Percentiles rank a stretch among this genome's conserved stretches.
Conservation (phyloP, 2,329 filamentous ascomycete species). For the Beauveria australis region DNA sequence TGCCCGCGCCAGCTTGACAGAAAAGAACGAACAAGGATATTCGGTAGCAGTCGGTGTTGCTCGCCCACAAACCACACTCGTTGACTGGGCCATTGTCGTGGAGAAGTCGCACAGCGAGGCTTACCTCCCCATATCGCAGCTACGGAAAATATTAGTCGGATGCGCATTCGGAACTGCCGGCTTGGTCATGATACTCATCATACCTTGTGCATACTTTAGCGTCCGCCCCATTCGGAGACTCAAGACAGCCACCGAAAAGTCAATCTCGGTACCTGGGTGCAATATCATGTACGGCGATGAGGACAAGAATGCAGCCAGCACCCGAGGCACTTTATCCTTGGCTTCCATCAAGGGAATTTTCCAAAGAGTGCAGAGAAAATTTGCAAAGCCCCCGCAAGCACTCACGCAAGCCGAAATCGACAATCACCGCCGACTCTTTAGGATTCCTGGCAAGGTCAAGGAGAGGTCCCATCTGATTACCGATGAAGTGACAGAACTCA, state of each 20-base stretch:
- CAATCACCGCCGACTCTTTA: constrained; percentile 54
- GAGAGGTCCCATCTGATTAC: constrained; percentile 67
- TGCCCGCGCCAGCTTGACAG: constrained; percentile 59
- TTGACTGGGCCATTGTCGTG: constrained; percentile 75
- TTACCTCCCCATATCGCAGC: constrained; percentile 62
- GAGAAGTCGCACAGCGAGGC: constrained; percentile 70
- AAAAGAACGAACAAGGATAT: constrained; percentile 62
- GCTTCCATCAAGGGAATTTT: constrained; percentile 37
- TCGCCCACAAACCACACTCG: constrained; percentile 56
- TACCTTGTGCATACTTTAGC: constrained; percentile 74
- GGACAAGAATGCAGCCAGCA: constrained; percentile 36
- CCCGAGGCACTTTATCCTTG: constrained; percentile 32
- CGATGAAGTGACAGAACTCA: constrained; percentile 80
- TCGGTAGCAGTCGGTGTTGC: constrained; percentile 75
- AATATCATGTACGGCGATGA: constrained; percentile 32
- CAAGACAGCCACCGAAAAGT: constrained; percentile 66
- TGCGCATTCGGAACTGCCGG: constrained; percentile 81
- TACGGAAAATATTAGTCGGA: constrained; percentile 73
- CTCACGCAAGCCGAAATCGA: constrained; percentile 21
- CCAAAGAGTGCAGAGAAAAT: constrained; percentile 28
- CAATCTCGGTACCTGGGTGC: constrained; percentile 58
- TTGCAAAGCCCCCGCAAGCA: constrained; percentile 24
- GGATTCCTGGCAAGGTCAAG: constrained; percentile 76
- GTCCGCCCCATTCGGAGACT: constrained; percentile 72
- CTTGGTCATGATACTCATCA: constrained; percentile 60